Conservation (phyloP, 1,139 yeast species). For the Candida frijolesensis region DNA sequence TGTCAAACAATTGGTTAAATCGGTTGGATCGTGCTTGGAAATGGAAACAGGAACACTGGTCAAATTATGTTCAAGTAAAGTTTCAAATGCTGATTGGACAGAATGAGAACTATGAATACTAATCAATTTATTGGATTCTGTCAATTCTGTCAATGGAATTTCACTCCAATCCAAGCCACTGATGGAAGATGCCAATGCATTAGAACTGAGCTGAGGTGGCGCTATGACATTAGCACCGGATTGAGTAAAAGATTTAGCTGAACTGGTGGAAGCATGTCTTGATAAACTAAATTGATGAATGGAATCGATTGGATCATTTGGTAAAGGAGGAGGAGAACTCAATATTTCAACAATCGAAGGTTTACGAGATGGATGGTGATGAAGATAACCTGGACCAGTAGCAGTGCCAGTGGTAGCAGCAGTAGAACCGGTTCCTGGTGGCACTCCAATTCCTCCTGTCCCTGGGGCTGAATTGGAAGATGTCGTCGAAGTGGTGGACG, state of each 20-base stretch:
- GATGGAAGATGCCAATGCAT: conserved; percentile 11
- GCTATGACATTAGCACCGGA: conserved; percentile 2
- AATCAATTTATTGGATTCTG: conserved; percentile 77
- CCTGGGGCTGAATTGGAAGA: background rate
- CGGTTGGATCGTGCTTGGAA: conserved; percentile 21
- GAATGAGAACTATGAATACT: conserved; percentile 63
- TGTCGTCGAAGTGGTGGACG: conserved; percentile 4
- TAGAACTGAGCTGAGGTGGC: background rate
- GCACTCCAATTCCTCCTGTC: background rate
- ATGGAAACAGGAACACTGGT: conserved; percentile 81
- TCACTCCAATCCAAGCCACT: conserved; percentile 68
- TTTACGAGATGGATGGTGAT: conserved; percentile 45
- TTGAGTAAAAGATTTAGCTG: conserved; percentile 26
- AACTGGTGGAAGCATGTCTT: conserved; percentile 44
- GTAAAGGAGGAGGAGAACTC: conserved; percentile 80
- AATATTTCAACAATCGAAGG: conserved; percentile 82
- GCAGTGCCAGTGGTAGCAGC: conserved; percentile 1
- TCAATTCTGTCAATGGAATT: conserved; percentile 68
- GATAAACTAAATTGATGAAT: conserved; percentile 44
- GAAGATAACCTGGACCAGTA: conserved; percentile 1
- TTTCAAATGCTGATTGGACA: conserved; percentile 86
- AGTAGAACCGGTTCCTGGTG: background rate
- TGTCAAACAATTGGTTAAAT: conserved; percentile 63
- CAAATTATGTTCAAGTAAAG: conserved; percentile 66
- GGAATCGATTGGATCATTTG: conserved; percentile 33